Percentiles rank a stretch among this genome's conserved stretches.
These are phyloP conservation scores for Lentithecium fluviatile DNA, from an alignment of 495 filamentous ascomycete species.

Conservation along the genomic window DNA sequence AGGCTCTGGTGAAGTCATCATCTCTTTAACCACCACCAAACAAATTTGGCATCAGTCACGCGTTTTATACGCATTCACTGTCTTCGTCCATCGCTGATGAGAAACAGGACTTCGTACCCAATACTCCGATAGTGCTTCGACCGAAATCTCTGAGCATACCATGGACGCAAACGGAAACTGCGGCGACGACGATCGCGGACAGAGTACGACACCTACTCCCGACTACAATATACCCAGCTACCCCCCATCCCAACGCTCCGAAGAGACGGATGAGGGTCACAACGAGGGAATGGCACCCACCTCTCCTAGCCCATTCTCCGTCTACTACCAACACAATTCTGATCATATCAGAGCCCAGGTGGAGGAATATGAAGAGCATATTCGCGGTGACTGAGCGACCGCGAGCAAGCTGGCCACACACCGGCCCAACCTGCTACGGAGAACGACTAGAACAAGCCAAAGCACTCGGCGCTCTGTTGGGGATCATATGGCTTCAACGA, in stretches of 20 bases:
- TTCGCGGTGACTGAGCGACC: neutral
- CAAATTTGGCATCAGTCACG: no score
- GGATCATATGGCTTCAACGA: no score
- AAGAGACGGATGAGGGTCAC: neutral
- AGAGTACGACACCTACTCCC: neutral
- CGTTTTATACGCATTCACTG: no score
- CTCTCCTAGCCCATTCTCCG: conserved; percentile 5
- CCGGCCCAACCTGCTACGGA: no score
- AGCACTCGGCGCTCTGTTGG: no score
- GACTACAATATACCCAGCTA: conserved; percentile 24
- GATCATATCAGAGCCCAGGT: neutral
- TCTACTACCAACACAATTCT: neutral
- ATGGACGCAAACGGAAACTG: neutral
- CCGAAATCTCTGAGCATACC: no score
- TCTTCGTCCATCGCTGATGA: no score
- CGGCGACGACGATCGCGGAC: neutral
- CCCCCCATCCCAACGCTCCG: conserved; percentile 19
- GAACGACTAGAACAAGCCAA: no score
- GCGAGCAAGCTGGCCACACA: neutral
- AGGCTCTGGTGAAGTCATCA: no score
- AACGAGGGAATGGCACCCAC: conserved; percentile 1
- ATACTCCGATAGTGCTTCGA: no score
- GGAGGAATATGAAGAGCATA: neutral
- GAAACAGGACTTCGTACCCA: no score
- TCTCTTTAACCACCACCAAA: no score